phyloP scores from a whole-genome alignment of 768 basidiomycete species.

The Mycena rebaudengoi region DNA sequence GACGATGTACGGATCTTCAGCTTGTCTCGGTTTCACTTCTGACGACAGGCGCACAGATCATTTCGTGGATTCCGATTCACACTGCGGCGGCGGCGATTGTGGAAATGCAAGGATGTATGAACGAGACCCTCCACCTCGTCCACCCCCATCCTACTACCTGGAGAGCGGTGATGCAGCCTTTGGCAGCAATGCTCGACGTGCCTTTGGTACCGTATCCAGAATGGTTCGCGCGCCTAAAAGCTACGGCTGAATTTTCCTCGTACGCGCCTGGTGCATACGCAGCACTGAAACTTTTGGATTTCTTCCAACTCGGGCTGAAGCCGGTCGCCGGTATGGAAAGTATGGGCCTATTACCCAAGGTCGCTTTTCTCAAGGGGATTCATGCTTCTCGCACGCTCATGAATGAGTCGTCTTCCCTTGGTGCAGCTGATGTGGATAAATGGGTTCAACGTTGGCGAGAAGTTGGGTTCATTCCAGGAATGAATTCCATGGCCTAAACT shows the following conservation, averaged over 20 bases:
- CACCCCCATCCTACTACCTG: slow-evolving; percentile 41
- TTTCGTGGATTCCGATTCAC: slow-evolving; percentile 16
- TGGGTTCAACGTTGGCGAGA: slow-evolving; percentile 10
- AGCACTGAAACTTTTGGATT: slow-evolving; percentile 4
- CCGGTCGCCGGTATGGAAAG: neutral
- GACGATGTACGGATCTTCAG: neutral
- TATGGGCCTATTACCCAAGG: slow-evolving; percentile 7
- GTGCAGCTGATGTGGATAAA: neutral
- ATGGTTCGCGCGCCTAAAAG: slow-evolving; percentile 38
- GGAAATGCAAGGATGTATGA: slow-evolving; percentile 31
- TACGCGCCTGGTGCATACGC: neutral
- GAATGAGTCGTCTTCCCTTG: neutral
- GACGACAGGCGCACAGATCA: neutral
- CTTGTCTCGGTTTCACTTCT: neutral
- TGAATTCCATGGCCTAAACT: no score
- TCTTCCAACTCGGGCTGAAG: neutral
- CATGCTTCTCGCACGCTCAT: neutral
- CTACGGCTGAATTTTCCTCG: neutral
- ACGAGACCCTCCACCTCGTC: slow-evolving; percentile 35
- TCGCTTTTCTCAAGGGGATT: neutral
- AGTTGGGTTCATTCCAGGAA: slow-evolving; percentile 11
- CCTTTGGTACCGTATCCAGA: slow-evolving; percentile 40
- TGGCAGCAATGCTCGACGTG: slow-evolving; percentile 33
- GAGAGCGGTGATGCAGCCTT: slow-evolving; percentile 20
- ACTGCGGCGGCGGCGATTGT: slow-evolving; percentile 39